phyloP scores from a whole-genome alignment of 169 alveolate species.

The Cryptosporidium ubiquitum region DNA sequence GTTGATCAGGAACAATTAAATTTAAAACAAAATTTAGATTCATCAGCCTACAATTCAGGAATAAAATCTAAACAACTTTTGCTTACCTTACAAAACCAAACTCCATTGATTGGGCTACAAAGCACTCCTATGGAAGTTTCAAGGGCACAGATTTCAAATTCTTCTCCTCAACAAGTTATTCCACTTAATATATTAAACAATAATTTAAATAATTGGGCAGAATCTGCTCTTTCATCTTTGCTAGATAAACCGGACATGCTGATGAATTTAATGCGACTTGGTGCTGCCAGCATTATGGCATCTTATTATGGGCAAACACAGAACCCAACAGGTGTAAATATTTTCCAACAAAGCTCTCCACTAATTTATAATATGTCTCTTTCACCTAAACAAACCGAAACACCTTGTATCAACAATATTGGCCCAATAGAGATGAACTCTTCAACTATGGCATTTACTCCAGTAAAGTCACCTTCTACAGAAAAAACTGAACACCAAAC shows the following conservation, averaged over 20 bases:
- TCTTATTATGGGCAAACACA: constrained; percentile 66
- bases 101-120: constrained; percentile 44
- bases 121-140: constrained; percentile 27
- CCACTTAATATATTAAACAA: constrained; percentile 35
- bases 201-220: constrained; percentile 59
- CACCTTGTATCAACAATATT: constrained; percentile 2
- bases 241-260: constrained; percentile 63
- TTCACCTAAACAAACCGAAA: constrained; percentile 47
- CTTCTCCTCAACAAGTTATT: constrained; percentile 26
- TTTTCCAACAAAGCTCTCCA: constrained; percentile 6
- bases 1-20: constrained; percentile 16
- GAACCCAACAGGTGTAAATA: constrained; percentile 18
- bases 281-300: constrained; percentile 70
- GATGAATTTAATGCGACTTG: constrained; percentile 68
- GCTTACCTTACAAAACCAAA: constrained; percentile 27
- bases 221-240: constrained; percentile 51
- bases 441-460: constrained; percentile 43
- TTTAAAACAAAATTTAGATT: constrained; percentile 16
- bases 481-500: constrained; percentile 29
- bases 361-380: constrained; percentile 33
- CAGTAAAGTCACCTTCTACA: constrained; percentile 46
- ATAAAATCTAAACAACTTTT: constrained; percentile 27
- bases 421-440: constrained; percentile 17
- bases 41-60: constrained; percentile 5
- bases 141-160: constrained; percentile 8